phyloP scores from a whole-genome alignment of 257 asterid species.

The Sherardia arvensis region DNA sequence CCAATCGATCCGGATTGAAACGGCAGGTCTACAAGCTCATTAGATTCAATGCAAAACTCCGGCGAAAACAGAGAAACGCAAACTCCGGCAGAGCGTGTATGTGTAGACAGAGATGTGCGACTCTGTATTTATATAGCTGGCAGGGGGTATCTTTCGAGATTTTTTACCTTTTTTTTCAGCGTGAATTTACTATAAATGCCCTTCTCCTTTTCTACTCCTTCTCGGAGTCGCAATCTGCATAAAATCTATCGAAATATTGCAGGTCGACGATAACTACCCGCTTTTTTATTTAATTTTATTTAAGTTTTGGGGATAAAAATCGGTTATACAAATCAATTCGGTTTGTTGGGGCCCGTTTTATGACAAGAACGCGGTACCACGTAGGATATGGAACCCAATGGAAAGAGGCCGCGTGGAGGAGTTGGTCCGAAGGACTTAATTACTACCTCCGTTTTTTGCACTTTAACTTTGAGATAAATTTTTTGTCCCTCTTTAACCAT shows the following conservation, averaged over 20 bases:
- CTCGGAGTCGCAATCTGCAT: neutral
- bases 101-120: neutral
- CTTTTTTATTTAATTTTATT: neutral
- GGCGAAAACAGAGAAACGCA: slow-evolving; percentile 5
- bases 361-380: neutral
- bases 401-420: neutral
- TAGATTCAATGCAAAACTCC: neutral
- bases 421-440: no score
- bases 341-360: neutral
- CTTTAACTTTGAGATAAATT: no score
- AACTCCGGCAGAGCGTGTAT: slow-evolving; percentile 34
- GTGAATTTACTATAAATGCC: slow-evolving; percentile 44
- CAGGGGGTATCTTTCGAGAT: neutral
- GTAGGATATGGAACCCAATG: neutral
- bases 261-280: neutral
- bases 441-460: no score
- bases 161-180: slow-evolving; percentile 16
- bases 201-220: neutral
- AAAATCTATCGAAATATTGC: slow-evolving; percentile 7
- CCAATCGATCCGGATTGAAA: slow-evolving; percentile 8
- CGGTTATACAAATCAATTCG: neutral
- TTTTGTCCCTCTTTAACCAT: no score
- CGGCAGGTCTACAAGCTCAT: slow-evolving; percentile 5
- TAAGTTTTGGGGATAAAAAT: neutral
- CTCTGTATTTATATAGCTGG: slow-evolving; percentile 16